Conservation (phyloP, 2,329 filamentous ascomycete species). For the Ilyonectria destructans region DNA sequence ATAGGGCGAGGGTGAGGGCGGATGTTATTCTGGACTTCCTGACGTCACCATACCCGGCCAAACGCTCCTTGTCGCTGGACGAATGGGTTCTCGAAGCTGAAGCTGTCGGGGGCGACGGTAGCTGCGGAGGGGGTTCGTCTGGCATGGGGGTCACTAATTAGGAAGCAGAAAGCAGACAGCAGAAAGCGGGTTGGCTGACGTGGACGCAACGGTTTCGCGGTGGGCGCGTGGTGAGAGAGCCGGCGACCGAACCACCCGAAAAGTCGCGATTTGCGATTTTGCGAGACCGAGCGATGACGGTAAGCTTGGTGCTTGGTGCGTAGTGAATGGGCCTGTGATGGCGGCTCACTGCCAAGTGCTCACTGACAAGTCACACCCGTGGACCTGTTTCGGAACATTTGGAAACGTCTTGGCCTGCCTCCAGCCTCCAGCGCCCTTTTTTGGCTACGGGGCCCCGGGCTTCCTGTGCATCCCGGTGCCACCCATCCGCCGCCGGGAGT, state of each 20-base stretch:
- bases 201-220: not conserved
- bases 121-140: not conserved
- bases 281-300: conserved; percentile 44
- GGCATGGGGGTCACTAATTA: not conserved
- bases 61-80: conserved; percentile 15
- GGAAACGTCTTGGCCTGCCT: not conserved
- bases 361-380: not conserved
- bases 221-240: not conserved
- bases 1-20: conserved; percentile 19
- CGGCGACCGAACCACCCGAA: conserved; percentile 43
- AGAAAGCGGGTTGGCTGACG: not conserved
- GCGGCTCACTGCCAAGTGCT: not conserved
- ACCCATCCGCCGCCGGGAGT: not conserved
- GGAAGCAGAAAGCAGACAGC: not conserved
- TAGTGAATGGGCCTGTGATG: not conserved
- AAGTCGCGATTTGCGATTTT: not conserved
- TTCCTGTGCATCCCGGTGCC: conserved; percentile 24
- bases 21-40: conserved; percentile 38
- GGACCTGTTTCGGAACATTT: not conserved
- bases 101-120: not conserved
- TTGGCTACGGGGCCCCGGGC: conserved; percentile 17
- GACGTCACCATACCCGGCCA: conserved; percentile 48
- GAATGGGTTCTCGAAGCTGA: not conserved
- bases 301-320: conserved; percentile 31
- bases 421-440: not conserved